Conservation (phyloP, 768 basidiomycete genomes). For the Trametes maxima region DNA sequence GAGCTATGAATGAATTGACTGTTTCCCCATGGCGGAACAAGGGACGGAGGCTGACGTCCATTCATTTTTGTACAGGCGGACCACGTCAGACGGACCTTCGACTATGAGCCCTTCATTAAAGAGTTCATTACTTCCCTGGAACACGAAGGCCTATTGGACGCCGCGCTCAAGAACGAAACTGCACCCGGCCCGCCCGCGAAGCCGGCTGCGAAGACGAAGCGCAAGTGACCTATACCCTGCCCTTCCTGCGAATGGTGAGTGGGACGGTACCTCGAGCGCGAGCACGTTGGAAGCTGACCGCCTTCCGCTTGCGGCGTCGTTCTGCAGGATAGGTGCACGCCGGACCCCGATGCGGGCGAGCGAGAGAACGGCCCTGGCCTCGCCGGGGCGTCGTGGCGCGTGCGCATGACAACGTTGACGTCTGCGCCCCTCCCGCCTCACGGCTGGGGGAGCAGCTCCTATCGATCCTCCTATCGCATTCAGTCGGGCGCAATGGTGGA, state of each 20-base stretch:
- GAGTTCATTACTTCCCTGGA: constrained; percentile 47
- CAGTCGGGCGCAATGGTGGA: no score
- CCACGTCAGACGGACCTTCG: constrained; percentile 58
- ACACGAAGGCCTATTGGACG: constrained; percentile 48
- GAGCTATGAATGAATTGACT: no score
- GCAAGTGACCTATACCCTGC: not conserved
- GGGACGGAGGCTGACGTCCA: not conserved
- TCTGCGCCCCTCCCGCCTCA: no score
- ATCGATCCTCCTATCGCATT: no score
- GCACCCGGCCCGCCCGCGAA: constrained; percentile 1
- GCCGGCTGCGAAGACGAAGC: constrained; percentile 2
- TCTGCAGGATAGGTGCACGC: no score
- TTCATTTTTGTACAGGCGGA: constrained; percentile 44
- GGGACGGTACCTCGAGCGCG: not conserved
- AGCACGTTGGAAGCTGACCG: not conserved
- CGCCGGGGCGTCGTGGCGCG: not conserved
- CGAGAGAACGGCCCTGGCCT: not conserved
- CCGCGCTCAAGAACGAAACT: constrained; percentile 38
- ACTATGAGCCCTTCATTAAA: constrained; percentile 64
- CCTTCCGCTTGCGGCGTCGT: not conserved
- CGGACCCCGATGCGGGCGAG: not conserved
- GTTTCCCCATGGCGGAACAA: no score
- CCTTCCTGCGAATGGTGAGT: not conserved
- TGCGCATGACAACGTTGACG: not conserved
- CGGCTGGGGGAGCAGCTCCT: no score